phyloP scores from a whole-genome alignment of 169 alveolate species.

The Neospora caninum region DNA sequence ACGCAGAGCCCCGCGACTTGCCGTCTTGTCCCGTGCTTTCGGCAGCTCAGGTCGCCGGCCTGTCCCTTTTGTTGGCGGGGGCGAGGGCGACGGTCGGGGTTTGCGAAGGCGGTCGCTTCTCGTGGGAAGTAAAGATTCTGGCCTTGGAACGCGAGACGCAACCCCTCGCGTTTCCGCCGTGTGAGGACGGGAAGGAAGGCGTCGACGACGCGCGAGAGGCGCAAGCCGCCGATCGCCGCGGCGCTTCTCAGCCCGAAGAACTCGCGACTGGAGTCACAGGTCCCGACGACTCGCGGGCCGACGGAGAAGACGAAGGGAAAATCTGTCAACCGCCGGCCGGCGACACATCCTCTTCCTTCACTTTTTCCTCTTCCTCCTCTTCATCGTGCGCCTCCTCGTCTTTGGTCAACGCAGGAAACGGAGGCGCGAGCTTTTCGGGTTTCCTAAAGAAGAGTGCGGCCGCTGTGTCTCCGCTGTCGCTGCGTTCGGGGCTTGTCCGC shows the following conservation, averaged over 20 bases:
- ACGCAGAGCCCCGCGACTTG: neutral
- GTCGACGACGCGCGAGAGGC: neutral
- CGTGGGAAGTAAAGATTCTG: conserved; percentile 29
- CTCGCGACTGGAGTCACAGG: neutral
- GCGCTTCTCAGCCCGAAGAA: neutral
- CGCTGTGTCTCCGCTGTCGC: neutral
- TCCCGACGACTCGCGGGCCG: too few relatives aligned
- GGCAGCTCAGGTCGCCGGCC: neutral
- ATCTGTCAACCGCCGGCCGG: too few relatives aligned
- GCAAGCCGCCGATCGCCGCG: neutral
- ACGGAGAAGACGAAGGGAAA: too few relatives aligned
- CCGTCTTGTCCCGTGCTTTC: conserved; percentile 15
- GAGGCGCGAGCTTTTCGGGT: neutral
- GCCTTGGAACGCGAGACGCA: neutral
- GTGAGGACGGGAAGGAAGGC: too few relatives aligned
- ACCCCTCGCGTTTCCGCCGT: neutral
- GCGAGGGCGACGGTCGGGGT: conserved; percentile 22
- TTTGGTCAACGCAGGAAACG: neutral
- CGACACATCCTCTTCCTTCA: neutral
- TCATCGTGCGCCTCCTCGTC: neutral
- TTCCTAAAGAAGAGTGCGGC: neutral
- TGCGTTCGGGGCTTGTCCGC: neutral
- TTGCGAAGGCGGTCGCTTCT: conserved; percentile 15
- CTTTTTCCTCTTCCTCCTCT: neutral
- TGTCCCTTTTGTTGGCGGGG: neutral